Evolutionary conservation across 768 basidiomycete species (phyloP), one percentile per base, ranked within the genome.

Genomic region (Pholiota conissans): DNA sequence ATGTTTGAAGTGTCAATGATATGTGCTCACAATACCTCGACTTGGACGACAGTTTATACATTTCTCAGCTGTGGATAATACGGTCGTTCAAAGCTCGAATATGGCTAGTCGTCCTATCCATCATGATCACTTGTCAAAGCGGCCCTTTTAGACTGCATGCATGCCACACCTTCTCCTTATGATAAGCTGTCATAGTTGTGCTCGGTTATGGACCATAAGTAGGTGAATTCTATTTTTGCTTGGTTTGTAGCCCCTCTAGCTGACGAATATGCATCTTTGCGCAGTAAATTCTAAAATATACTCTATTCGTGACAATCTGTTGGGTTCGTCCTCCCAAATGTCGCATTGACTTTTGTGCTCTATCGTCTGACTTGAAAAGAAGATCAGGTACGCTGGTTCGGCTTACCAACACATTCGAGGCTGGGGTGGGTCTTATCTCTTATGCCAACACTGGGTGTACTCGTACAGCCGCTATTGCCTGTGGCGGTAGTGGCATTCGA

Each of bases 211-310:
- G 56, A 50, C 48, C 47, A 47, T 29, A 32, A 32, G 30, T 32
- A 32, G 13, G 30, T 32, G 30, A 6, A 13, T 53, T 39, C 58
- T 62, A 62, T 59, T 59, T 65, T 35, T 57, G 52, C 22, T 22
- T 29, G n/a, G n/a, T 16, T 28, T 42, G 32, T 45, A 45, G 37
- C 16, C 53, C 49, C 48, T 48, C 37, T 37, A 60, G 59, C 59
- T 60, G 57, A 56, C 53, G 52, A 57, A 54, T 59, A 62, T 63
- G 45, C 60, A 63, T 58, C 61, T 47, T 55, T 61, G 63, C 63
- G 60, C 60, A 61, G 60, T 64, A 57, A 32, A 20, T 47, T 32
- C 37, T 39, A 32, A 58, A 42, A 39, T 56, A 39, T 27, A 46
- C 42, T 52, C 27, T 53, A 55, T 35, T 39, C 53, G 58, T 60